Evolutionary conservation across 2,329 filamentous ascomycete genomes (phyloP), one percentile per base, ranked within the genome.

Genomic region (Dactylellina parvicollis): DNA sequence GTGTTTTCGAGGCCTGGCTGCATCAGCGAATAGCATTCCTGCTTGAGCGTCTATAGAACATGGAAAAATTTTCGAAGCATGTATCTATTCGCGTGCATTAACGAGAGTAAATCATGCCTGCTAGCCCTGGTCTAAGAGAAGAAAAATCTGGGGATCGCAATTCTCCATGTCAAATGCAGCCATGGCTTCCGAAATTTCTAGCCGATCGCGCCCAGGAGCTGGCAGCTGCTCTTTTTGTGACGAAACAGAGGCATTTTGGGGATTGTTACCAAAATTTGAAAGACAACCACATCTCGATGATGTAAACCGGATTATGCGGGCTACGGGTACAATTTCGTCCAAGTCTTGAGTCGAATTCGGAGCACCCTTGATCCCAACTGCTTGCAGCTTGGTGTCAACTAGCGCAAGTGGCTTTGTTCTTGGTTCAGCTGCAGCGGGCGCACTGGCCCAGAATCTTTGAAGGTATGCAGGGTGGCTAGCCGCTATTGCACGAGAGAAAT

Each of bases 1-100:
- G 24, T 50, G 66, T 71, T 64, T 62, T 71, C 42, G 50, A 52
- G 64, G 66, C 66, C 66, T 71, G 47, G 12, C n/a, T 44, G 9
- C 3, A 16, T 4, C 28, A 40, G 12, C 47, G 50, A 62, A 62
- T 56, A 28, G 28, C 16, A 56, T 30, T 38, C 22, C 38, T 26
- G 18, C 16, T 34, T 9, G 4, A 47, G 20, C 12, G 4, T 47
- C 28, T 24, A 34, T 18, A 52, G 22, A 55, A 57, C 22, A 28
- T 7, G 1, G 52, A 61, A 61, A 44, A 30, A 36, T 61, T 57
- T 49, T 50, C 9, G 18, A 46, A 47, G 52, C 50, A 57, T 60
- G 46, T 42, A 49, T 57, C 38, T 42, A 34, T 59, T 64, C 47
- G 42, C 44, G 34, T 46, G 67, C 59, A 64, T 72, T 36, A 22